Evolutionary conservation across 768 basidiomycete species (phyloP).

Genomic region (Calocera viscosa): DNA sequence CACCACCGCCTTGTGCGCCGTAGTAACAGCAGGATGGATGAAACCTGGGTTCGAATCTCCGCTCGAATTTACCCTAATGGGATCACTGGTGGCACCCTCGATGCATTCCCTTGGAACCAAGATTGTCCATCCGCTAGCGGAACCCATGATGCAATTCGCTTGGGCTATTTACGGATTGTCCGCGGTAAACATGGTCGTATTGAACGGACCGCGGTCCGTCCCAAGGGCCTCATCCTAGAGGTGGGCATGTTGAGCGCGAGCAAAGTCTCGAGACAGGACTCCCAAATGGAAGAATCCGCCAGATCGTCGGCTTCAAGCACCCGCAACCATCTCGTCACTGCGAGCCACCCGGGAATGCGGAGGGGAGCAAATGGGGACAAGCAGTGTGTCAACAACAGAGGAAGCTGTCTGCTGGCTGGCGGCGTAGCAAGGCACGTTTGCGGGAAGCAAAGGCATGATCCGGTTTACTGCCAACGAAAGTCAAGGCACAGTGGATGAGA

Average conservation of each 20-base stretch:
- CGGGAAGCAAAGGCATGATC: neutral
- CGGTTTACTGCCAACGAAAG: neutral
- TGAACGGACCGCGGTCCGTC: neutral
- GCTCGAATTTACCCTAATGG: neutral
- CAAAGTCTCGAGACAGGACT: neutral
- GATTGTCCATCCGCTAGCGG: neutral
- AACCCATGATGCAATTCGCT: neutral
- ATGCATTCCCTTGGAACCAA: neutral
- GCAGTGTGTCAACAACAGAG: neutral
- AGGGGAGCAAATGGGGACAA: neutral
- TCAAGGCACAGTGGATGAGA: neutral
- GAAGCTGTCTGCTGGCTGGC: neutral
- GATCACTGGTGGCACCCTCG: neutral
- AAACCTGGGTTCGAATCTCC: neutral
- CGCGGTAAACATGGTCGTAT: neutral
- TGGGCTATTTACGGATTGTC: neutral
- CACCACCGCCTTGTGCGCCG: no score
- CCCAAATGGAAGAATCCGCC: neutral
- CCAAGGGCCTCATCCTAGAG: neutral
- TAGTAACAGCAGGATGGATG: neutral
- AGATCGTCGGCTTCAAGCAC: neutral
- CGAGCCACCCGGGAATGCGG: slow-evolving; percentile 3
- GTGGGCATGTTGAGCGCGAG: neutral
- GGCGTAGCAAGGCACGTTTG: neutral
- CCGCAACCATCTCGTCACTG: neutral